Percentiles rank a stretch among this genome's conserved stretches.
phyloP scores from a whole-genome alignment of 176 grass and related monocot species.

The Oryza glaberrima region DNA sequence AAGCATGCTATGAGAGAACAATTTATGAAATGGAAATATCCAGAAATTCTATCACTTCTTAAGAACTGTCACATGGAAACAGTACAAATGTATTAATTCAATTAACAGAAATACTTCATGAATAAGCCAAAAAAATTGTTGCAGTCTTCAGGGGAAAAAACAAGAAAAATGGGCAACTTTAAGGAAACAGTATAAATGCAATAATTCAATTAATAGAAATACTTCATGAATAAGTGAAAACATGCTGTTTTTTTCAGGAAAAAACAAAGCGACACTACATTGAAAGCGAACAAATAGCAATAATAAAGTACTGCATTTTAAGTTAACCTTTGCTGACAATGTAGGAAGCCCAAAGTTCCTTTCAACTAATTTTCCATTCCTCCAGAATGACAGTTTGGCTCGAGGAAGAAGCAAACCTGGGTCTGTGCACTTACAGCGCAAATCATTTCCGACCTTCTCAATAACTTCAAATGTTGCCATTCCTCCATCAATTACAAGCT shows the following conservation, averaged over 20 bases:
- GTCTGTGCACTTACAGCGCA: constrained; percentile 64
- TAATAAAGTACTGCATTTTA: constrained; percentile 10
- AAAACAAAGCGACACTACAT: background rate
- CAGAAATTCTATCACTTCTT: constrained; percentile 7
- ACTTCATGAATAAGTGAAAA: background rate
- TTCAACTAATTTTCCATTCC: constrained; percentile 59
- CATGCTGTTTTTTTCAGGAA: background rate
- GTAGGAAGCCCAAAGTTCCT: constrained; percentile 68
- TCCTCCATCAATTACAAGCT: constrained; percentile 75
- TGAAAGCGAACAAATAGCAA: constrained; percentile 5
- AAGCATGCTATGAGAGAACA: constrained; percentile 15
- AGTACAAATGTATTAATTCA: background rate
- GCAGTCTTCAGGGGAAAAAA: background rate
- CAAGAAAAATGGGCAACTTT: background rate
- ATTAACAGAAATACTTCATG: background rate
- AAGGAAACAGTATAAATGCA: background rate
- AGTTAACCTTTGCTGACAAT: constrained; percentile 64
- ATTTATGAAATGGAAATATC: background rate
- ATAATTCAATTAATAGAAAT: background rate
- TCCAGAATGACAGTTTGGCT: constrained; percentile 80
- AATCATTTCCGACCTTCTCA: constrained; percentile 57
- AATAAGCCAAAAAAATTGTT: background rate
- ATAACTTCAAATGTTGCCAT: constrained; percentile 75
- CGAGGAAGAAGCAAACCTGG: constrained; percentile 72
- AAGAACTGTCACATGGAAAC: background rate